Conservation (phyloP, 2,329 filamentous ascomycete genomes). For the Trichoderma sp. region DNA sequence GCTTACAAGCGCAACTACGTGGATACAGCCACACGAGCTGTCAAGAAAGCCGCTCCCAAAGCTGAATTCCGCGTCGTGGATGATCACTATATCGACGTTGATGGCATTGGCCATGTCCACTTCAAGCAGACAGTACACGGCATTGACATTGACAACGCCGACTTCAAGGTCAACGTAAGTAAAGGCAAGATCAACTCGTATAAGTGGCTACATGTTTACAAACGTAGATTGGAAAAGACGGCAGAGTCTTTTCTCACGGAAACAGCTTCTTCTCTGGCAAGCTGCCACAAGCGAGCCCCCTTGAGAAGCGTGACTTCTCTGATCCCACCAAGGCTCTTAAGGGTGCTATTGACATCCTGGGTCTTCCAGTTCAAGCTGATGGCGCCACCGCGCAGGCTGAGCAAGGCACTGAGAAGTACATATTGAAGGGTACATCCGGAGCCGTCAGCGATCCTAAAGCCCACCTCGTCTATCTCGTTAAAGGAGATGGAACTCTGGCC, state of each 20-base stretch:
- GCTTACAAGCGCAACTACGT: conserved; percentile 43
- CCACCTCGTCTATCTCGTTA: conserved; percentile 58
- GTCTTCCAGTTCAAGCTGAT: conserved; percentile 39
- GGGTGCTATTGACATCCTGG: conserved; percentile 42
- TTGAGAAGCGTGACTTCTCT: conserved; percentile 47
- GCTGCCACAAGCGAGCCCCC: conserved; percentile 44
- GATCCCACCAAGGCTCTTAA: conserved; percentile 52
- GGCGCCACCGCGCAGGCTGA: conserved; percentile 35
- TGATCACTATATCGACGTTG: conserved; percentile 58
- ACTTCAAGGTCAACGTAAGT: conserved; percentile 64
- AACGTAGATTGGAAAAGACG: conserved; percentile 53
- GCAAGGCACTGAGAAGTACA: conserved; percentile 39
- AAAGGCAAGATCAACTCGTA: not conserved
- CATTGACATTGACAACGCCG: conserved; percentile 63
- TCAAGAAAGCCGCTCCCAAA: conserved; percentile 44
- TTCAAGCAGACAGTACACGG: conserved; percentile 63
- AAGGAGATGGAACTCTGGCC: conserved; percentile 50
- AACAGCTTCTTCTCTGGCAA: conserved; percentile 52
- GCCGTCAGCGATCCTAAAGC: conserved; percentile 57
- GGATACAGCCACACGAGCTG: conserved; percentile 49
- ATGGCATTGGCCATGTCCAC: conserved; percentile 61
- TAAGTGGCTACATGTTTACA: not conserved
- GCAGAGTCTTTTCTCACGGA: conserved; percentile 61
- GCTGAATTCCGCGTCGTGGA: conserved; percentile 54
- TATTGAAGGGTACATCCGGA: conserved; percentile 54